phyloP scores from a whole-genome alignment of 345 rosid genomes.

The Triadica sebifera region DNA sequence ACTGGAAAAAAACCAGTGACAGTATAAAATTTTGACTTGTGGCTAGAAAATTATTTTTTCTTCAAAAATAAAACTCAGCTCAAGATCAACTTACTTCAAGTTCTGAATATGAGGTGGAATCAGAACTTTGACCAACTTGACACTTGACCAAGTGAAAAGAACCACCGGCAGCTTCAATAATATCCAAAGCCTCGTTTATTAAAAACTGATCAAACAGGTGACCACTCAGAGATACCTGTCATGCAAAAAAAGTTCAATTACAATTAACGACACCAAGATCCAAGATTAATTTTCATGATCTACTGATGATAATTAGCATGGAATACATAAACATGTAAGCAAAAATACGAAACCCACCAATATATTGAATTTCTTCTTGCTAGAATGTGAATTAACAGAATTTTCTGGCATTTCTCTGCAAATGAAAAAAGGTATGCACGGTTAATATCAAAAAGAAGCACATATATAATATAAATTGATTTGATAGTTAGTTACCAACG shows the following conservation, averaged over 20 bases:
- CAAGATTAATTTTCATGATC: not conserved
- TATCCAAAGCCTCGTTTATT: slow-evolving; percentile 92
- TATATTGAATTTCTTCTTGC: slow-evolving; percentile 56
- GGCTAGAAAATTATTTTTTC: not conserved
- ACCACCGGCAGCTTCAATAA: slow-evolving; percentile 85
- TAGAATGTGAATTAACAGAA: slow-evolving; percentile 28
- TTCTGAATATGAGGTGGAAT: slow-evolving; percentile 73
- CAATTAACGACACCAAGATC: not conserved
- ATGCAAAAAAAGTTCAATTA: slow-evolving; percentile 8
- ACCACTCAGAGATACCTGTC: slow-evolving; percentile 89
- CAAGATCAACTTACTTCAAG: slow-evolving; percentile 61
- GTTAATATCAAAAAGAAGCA: slow-evolving; percentile 7
- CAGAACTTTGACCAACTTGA: slow-evolving; percentile 76
- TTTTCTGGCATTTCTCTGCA: slow-evolving; percentile 52
- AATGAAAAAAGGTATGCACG: slow-evolving; percentile 12
- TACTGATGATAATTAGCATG: slow-evolving; percentile 9
- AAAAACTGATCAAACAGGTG: slow-evolving; percentile 86
- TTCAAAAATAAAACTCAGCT: slow-evolving; percentile 2
- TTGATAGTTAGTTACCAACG: not conserved
- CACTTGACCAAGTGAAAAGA: slow-evolving; percentile 86
- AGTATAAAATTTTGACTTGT: not conserved
- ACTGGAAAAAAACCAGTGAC: not conserved
- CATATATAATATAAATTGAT: not conserved
- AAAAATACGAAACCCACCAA: slow-evolving; percentile 48
- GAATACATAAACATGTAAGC: slow-evolving; percentile 3